Base-by-base conservation (phyloP, 2,329 filamentous ascomycete species). In the Emericellopsis cladophorae region DNA sequence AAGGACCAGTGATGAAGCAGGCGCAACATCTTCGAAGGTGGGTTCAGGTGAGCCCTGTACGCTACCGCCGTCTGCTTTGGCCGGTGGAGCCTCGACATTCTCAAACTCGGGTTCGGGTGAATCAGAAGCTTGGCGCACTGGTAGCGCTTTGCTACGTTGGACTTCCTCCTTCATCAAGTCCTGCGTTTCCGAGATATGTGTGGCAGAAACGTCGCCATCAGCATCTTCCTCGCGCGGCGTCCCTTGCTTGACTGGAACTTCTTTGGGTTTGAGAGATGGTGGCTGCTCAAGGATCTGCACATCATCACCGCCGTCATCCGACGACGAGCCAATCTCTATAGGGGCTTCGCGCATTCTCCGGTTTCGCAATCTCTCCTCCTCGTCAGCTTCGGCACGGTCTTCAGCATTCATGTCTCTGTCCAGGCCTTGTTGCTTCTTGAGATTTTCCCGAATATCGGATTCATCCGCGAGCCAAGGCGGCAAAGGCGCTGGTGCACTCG, bases 381-480 rank as follows among this genome's bases (percentile, higher is more conserved):
- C 75, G 36, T 69, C 60, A 0, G 76, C 70, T 42, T 68, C 65
- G 39, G 74, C 67, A 22, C 70, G 61, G 49, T 83, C 75, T 43
- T 81, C 73, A 16, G 80, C 79, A 42, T 81, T 77, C 42, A 83
- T 76, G 42, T 76, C 70, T 16, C 62, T 60, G 38, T 81, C 74
- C 37, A 57, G 67, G 50, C 62, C 72, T 47, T 61, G 71, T 59
- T 78, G 74, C 42, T 75, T 71, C 49, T 72, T 74, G 45, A 79
- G 59, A 22, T 72, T 70, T 39, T 80, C 71, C 45, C 81, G 69
- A 26, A 89, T 77, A 43, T 88, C 83, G 2, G 70, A 68, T 6
- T 77, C 61, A 45, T 78, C 73, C 3, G 65, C 62, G 52, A 92
- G 72, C 85, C 85, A 92, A 1, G 85, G 85, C 1, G 85, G 85